phyloP scores from a whole-genome alignment of 208 protist genomes.

The Trichomonas gallinae region DNA sequence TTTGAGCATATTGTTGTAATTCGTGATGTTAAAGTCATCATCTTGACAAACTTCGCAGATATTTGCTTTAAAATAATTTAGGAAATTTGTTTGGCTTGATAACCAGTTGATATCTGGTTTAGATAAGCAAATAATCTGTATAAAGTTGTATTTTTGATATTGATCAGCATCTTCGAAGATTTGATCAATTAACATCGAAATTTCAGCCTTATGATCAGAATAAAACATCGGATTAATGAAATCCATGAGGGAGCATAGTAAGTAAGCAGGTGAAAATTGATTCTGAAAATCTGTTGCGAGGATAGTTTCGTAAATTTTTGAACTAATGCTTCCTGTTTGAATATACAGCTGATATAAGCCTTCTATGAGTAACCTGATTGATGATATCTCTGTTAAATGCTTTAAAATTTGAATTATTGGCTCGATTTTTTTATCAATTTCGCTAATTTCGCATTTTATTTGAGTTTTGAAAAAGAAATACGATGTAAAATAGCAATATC shows the following conservation, averaged over 20 bases:
- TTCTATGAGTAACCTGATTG: background rate
- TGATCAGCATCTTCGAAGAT: background rate
- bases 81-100: background rate
- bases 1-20: background rate
- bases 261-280: background rate
- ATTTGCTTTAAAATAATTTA: background rate
- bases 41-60: background rate
- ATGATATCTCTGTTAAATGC: background rate
- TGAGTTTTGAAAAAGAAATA: background rate
- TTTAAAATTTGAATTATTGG: background rate
- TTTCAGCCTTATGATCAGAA: background rate
- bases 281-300: background rate
- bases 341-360: background rate
- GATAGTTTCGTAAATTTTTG: background rate
- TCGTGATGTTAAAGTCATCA: background rate
- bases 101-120: background rate
- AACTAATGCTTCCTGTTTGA: background rate
- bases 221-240: background rate
- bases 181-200: background rate
- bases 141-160: background rate
- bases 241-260: background rate
- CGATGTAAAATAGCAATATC: background rate
- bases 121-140: background rate
- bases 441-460: background rate
- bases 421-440: background rate